phyloP scores from a whole-genome alignment of 768 basidiomycete species.

The Pulveroboletus sp. region DNA sequence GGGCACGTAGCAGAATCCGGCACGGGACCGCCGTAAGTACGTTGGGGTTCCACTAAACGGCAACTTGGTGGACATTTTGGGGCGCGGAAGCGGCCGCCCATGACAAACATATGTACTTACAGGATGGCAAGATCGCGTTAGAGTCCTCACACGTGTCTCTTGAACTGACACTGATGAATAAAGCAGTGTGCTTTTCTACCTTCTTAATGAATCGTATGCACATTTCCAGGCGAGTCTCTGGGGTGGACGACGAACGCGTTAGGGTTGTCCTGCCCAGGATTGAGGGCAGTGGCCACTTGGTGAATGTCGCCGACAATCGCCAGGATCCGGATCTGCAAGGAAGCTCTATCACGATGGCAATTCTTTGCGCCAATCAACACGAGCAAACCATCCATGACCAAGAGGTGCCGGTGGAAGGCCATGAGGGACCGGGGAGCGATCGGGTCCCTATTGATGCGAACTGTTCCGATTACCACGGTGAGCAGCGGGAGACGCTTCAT shows the following conservation, averaged over 20 bases:
- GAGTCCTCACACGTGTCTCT: constrained; percentile 1
- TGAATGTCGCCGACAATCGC: constrained; percentile 25
- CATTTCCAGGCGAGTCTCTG: not conserved
- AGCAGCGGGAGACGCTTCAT: constrained; percentile 8
- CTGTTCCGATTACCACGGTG: constrained; percentile 25
- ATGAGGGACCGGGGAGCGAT: constrained; percentile 6
- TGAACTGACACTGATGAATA: constrained; percentile 2
- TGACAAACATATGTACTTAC: constrained; percentile 4
- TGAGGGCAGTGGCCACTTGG: constrained; percentile 18
- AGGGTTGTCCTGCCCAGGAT: constrained; percentile 24
- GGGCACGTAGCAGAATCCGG: constrained; percentile 3
- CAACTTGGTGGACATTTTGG: constrained; percentile 4
- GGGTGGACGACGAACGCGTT: not conserved
- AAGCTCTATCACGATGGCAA: constrained; percentile 13
- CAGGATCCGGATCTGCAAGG: constrained; percentile 26
- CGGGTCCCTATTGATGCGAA: constrained; percentile 10
- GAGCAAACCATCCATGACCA: not conserved
- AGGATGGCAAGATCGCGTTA: constrained; percentile 15
- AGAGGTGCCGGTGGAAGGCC: not conserved
- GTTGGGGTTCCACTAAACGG: constrained; percentile 1
- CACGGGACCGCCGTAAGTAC: constrained; percentile 2
- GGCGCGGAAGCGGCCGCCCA: constrained; percentile 17
- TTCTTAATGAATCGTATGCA: not conserved
- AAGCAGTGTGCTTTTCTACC: not conserved
- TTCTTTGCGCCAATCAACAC: constrained; percentile 20